Evolutionary conservation across 441 rosid species (phyloP), one percentile per base, ranked within the genome.

Genomic region (Theobroma grandiflorum): DNA sequence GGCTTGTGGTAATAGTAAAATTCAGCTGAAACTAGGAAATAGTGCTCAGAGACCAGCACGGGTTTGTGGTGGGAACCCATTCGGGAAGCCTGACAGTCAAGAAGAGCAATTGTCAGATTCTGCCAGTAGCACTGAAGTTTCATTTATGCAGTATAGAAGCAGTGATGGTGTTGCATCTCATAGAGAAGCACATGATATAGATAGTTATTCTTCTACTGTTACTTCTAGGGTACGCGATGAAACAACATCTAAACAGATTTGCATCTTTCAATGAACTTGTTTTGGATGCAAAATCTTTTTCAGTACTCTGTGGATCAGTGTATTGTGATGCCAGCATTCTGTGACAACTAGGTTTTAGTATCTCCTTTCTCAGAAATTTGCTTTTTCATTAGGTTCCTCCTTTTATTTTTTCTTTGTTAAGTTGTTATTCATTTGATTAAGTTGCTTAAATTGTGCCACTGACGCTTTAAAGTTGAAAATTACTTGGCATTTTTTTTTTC

Each of bases 91-190:
- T 57, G 82, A 43, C 53, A 68, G 37, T 68, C 53, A 72, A 53
- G 88, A 83, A 43, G 83, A 85, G 77, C 85, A 85, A 73, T 79
- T 85, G 47, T 85, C 89, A 40, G 88, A 90, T 82, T 88, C 91
- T 2, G 89, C 89, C 78, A 79, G 89, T 18, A 91, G 91, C 84
- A 88, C 87, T 43, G 83, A 89, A 74, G 84, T 78, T 77, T 86
- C 88, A 15, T 83, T 74, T 55, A 79, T 76, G 47, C 88, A 83
- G 70, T 78, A 43, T 8, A 84, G 80, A 74, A 88, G 84, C 85
- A 75, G 53, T 37, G 82, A 69, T 77, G 85, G 78, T 79, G 72
- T 65, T 81, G 55, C 80, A 49, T 76, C 85, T 37, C 63, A 42
- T 43, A 72, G 78, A 65, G 84, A 84, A 81, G 66, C 79, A 40